phyloP scores from a whole-genome alignment of 202 grass and related monocot species.

The Elaeis oleifera region DNA sequence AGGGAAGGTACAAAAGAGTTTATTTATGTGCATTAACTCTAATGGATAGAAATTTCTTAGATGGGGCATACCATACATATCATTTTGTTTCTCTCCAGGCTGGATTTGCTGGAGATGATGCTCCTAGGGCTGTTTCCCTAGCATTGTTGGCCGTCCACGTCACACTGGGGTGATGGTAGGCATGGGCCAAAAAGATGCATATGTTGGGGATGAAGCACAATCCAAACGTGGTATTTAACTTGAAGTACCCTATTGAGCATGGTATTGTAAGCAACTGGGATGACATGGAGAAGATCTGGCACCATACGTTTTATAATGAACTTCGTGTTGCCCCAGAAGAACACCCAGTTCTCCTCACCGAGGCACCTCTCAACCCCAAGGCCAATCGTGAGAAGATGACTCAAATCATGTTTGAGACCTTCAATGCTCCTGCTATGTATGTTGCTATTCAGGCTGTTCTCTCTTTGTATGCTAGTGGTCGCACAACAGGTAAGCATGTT shows the following conservation, averaged over 20 bases:
- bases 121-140: conserved; percentile 7
- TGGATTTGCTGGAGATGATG: conserved; percentile 8
- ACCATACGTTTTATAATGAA: neutral
- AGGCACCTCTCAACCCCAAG: conserved; percentile 4
- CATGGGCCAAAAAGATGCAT: neutral
- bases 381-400: conserved; percentile 8
- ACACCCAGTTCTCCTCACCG: neutral
- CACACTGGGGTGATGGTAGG: conserved; percentile 2
- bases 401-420: conserved; percentile 8
- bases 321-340: conserved; percentile 9
- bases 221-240: conserved; percentile 8
- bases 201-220: conserved; percentile 1
- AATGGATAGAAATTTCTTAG: too few species aligned
- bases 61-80: too few species aligned
- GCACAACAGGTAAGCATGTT: neutral
- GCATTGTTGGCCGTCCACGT: neutral
- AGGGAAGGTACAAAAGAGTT: too few species aligned
- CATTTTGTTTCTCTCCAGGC: neutral
- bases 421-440: conserved; percentile 4
- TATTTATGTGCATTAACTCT: too few species aligned
- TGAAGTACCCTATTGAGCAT: conserved; percentile 7
- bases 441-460: neutral
- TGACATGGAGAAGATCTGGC: conserved; percentile 7
- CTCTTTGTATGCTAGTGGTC: conserved; percentile 1
- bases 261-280: conserved; percentile 4